phyloP scores from a whole-genome alignment of 2,329 filamentous ascomycete genomes.

The Pseudomassariella vexata region DNA sequence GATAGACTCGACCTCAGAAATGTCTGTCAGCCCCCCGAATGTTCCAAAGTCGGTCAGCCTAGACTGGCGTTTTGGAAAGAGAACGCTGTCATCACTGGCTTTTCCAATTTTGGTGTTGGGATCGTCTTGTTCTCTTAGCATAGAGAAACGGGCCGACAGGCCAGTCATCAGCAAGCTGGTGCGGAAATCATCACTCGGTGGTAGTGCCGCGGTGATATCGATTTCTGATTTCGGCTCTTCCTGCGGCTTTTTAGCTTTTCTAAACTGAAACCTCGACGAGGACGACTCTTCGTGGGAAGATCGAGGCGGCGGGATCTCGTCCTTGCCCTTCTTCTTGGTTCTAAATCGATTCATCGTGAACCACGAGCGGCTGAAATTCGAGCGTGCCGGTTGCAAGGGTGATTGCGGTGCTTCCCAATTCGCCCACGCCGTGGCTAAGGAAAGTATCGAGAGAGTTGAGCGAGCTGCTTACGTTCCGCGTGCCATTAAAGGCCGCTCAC shows the following conservation, averaged over 20 bases:
- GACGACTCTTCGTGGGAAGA: constrained; percentile 51
- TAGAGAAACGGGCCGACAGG: constrained; percentile 90
- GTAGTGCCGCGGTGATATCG: constrained; percentile 69
- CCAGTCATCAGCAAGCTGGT: constrained; percentile 96
- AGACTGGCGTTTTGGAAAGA: constrained; percentile 77
- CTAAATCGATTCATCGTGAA: constrained; percentile 71
- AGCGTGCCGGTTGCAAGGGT: too few relatives aligned
- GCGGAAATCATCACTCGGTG: constrained; percentile 81
- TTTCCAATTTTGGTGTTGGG: constrained; percentile 85
- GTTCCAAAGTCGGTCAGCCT: constrained; percentile 66
- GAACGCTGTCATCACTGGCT: constrained; percentile 89
- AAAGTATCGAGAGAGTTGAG: neutral
- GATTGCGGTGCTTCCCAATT: neutral
- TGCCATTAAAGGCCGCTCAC: neutral
- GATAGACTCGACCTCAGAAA: constrained; percentile 85
- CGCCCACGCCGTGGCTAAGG: neutral
- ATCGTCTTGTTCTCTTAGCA: constrained; percentile 92
- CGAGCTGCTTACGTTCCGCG: neutral
- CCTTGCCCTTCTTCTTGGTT: constrained; percentile 64
- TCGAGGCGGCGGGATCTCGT: constrained; percentile 40
- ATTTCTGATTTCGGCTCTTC: constrained; percentile 61
- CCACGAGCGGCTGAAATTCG: too few relatives aligned
- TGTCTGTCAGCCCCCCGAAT: constrained; percentile 62
- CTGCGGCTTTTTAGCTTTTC: constrained; percentile 47
- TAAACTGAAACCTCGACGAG: constrained; percentile 48